Conservation (phyloP, 768 basidiomycete genomes). For the Mrakia blollopis region DNA sequence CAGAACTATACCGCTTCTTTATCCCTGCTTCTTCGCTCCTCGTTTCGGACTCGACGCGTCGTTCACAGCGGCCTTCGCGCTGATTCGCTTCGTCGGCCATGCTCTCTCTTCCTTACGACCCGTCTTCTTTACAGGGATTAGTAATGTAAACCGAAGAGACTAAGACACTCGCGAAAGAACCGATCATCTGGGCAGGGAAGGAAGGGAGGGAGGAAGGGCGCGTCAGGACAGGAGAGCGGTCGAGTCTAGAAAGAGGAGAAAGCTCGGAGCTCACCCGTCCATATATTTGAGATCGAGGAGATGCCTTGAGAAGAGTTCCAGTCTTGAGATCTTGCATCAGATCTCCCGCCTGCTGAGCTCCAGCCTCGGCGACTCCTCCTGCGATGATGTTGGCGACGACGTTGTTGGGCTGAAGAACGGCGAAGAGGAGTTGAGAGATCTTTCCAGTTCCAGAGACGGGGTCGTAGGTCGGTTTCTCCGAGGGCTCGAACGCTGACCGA, state of each 20-base stretch:
- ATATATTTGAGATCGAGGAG: constrained; percentile 89
- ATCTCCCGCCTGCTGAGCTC: constrained; percentile 63
- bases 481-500: constrained; percentile 84
- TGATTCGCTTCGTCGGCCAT: no score
- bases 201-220: no score
- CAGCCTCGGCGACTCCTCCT: constrained; percentile 33
- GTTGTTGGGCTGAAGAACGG: constrained; percentile 56
- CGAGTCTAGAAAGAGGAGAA: background rate
- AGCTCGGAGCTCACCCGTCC: constrained; percentile 49
- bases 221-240: background rate
- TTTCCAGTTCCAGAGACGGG: constrained; percentile 77
- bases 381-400: constrained; percentile 97
- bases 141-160: no score
- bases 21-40: no score
- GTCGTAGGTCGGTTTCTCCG: constrained; percentile 85
- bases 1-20: no score
- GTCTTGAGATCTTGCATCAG: constrained; percentile 99
- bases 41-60: no score
- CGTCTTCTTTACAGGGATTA: no score
- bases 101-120: no score
- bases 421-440: constrained; percentile 88
- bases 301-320: constrained; percentile 84
- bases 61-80: no score
- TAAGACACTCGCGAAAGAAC: no score
- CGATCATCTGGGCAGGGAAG: constrained; percentile 59